Evolutionary conservation across 2,329 filamentous ascomycete species (phyloP).

Genomic region (Trichophyton simii): DNA sequence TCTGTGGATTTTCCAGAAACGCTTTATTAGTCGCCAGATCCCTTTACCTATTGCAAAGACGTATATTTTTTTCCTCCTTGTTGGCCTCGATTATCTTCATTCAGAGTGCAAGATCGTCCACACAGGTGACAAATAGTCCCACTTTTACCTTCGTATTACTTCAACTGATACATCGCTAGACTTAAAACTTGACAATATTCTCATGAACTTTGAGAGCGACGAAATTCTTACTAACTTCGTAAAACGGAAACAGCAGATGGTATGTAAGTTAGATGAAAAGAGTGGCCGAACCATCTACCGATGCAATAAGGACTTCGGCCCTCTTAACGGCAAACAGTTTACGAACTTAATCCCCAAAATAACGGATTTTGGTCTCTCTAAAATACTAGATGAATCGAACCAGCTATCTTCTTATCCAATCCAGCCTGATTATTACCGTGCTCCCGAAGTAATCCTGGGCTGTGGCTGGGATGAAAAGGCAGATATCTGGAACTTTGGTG

Average conservation of each 20-base stretch:
- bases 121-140: slow-evolving; percentile 23
- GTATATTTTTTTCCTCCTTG: slow-evolving; percentile 19
- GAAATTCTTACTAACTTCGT: slow-evolving; percentile 7
- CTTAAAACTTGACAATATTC: slow-evolving; percentile 12
- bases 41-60: slow-evolving; percentile 19
- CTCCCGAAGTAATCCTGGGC: slow-evolving; percentile 17
- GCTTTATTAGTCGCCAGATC: slow-evolving; percentile 10
- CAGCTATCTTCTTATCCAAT: slow-evolving; percentile 7
- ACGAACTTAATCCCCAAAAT: slow-evolving; percentile 10
- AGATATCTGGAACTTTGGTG: slow-evolving; percentile 19
- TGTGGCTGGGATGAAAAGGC: slow-evolving; percentile 17
- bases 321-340: slow-evolving; percentile 10
- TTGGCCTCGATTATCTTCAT: slow-evolving; percentile 7
- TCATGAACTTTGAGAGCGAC: slow-evolving; percentile 9
- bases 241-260: slow-evolving; percentile 3
- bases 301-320: slow-evolving; percentile 17
- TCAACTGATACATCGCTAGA: slow-evolving; percentile 2
- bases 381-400: slow-evolving; percentile 12
- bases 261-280: slow-evolving; percentile 11
- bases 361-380: slow-evolving; percentile 10
- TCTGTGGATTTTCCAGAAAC: slow-evolving; percentile 7
- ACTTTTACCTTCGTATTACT: no score
- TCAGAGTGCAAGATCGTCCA: slow-evolving; percentile 27
- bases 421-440: slow-evolving; percentile 16
- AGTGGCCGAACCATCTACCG: slow-evolving; percentile 15